Evolutionary conservation across 192 early-diverging fungal species (phyloP), one percentile per base, ranked within the genome.

Genomic region (Coemansia sp.): DNA sequence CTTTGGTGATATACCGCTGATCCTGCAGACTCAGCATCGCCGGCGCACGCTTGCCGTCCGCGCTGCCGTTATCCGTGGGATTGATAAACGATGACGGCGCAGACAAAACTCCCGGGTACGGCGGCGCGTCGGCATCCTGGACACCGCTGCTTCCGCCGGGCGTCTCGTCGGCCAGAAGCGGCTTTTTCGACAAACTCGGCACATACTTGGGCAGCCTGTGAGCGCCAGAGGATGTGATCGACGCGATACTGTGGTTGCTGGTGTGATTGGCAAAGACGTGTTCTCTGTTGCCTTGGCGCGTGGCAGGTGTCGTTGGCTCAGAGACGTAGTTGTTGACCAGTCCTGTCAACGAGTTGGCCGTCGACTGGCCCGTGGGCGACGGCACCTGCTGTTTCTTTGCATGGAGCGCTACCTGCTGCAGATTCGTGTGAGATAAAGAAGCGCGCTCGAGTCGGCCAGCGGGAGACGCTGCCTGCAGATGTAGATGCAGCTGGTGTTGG

Each of bases 371-470:
- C 8, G 68, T 48, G 1, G 71, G 72, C 5, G 77, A 76, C 7
- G 74, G 68, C 7, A 34, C 48, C 20, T 52, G 22, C 0, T 20
- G 11, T 18, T 45, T 49, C n/a, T 61, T 48, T 31, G 45, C 28
- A 4, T 12, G 18, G 17, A 61, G 45, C 60, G 48, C 25, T 4
- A 49, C 73, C 14, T 75, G 63, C 57, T 82, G 79, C 29, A 82
- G 62, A 56, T 82, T 76, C 11, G 79, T 69, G 56, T 82, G 79
- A 7, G 77, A 80, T 31, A 64, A 50, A 40, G 79, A 82, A 63
- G 70, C 68, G 8, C 73, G 70, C 42, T 76, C 73, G 10, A 75
- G 60, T 32, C 42, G 20, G 12, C 56, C 33, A 8, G 11, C 14
- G 5, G 42, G 3, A 3, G 42, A 45, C 12, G 12, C 45, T 34